Evolutionary conservation across 495 filamentous ascomycete genomes (phyloP).

Genomic region (Podospora appendiculata): DNA sequence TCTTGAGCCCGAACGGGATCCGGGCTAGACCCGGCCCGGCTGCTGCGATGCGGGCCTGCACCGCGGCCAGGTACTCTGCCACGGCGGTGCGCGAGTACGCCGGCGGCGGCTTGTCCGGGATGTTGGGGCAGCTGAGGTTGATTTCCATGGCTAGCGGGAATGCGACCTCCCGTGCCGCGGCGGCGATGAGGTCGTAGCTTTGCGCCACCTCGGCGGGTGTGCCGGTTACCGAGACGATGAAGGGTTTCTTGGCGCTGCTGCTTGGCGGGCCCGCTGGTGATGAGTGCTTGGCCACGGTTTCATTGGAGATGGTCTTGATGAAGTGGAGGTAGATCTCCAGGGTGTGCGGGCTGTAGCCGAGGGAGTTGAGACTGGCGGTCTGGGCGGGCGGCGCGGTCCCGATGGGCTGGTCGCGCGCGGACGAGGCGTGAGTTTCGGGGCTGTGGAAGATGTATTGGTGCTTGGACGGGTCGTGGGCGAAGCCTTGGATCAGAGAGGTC

Average conservation of each 20-base stretch:
- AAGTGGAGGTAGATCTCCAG: conserved; percentile 58
- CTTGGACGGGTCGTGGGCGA: conserved; percentile 49
- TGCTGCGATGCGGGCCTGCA: not conserved
- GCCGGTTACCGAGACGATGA: conserved; percentile 68
- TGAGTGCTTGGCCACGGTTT: conserved; percentile 2
- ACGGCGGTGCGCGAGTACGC: conserved; percentile 49
- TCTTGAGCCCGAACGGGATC: conserved; percentile 55
- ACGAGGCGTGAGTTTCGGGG: conserved; percentile 32
- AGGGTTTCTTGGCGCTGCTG: conserved; percentile 34
- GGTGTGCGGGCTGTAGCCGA: conserved; percentile 62
- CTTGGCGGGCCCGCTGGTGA: not conserved
- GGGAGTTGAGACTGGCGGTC: conserved; percentile 57
- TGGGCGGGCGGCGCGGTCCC: not conserved
- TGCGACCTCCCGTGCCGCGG: not conserved
- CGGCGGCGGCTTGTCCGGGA: conserved; percentile 55
- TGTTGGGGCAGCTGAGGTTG: conserved; percentile 71
- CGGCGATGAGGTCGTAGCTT: conserved; percentile 32
- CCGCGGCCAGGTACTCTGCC: conserved; percentile 35
- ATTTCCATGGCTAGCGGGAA: conserved; percentile 54
- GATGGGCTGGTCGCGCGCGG: not conserved
- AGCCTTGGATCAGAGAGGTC: conserved; percentile 52
- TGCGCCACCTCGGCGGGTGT: conserved; percentile 35
- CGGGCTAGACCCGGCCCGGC: not conserved
- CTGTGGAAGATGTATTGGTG: conserved; percentile 61
- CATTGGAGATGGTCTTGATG: conserved; percentile 27